These are phyloP conservation scores for Chamaecrista fasciculata DNA, from an alignment of 306 rosid genomes.

Conservation along the genomic window DNA sequence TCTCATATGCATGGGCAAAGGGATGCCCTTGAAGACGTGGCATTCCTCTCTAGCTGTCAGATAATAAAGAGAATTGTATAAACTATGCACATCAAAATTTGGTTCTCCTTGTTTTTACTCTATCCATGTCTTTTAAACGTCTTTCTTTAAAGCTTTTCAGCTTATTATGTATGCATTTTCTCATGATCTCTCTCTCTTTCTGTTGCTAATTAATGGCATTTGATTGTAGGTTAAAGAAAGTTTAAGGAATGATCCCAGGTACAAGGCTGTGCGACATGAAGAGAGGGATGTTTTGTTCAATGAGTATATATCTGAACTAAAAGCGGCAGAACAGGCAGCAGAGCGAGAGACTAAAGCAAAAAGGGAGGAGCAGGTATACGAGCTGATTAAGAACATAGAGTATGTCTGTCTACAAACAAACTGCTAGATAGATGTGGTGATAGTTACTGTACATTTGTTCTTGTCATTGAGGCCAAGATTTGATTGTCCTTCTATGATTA, in stretches of 20 bases:
- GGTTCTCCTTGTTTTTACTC: neutral
- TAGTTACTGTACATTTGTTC: neutral
- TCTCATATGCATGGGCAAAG: neutral
- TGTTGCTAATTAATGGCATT: constrained; percentile 28
- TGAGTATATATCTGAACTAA: constrained; percentile 74
- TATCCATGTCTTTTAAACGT: neutral
- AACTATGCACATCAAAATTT: neutral
- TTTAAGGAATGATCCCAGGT: constrained; percentile 79
- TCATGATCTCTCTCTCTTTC: neutral
- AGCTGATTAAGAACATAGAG: neutral
- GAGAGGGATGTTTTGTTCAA: constrained; percentile 77
- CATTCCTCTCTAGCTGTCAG: neutral
- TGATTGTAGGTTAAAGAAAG: constrained; percentile 74
- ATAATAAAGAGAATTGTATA: neutral
- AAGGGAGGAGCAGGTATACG: constrained; percentile 84
- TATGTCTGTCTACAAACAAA: neutral
- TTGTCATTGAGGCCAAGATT: neutral
- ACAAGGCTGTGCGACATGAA: constrained; percentile 80
- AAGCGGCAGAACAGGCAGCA: constrained; percentile 70
- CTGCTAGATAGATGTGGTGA: neutral
- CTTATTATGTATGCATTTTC: neutral
- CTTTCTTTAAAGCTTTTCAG: neutral
- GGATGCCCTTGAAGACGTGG: neutral
- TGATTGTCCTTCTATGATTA: constrained; percentile 4
- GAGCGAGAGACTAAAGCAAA: constrained; percentile 76